A percentile compares a stretch with the other conserved stretches of the same genome.
These are phyloP conservation scores for Chlamydomonas schloesseri DNA, from an alignment of 139 green algal species.

Conservation along the genomic window DNA sequence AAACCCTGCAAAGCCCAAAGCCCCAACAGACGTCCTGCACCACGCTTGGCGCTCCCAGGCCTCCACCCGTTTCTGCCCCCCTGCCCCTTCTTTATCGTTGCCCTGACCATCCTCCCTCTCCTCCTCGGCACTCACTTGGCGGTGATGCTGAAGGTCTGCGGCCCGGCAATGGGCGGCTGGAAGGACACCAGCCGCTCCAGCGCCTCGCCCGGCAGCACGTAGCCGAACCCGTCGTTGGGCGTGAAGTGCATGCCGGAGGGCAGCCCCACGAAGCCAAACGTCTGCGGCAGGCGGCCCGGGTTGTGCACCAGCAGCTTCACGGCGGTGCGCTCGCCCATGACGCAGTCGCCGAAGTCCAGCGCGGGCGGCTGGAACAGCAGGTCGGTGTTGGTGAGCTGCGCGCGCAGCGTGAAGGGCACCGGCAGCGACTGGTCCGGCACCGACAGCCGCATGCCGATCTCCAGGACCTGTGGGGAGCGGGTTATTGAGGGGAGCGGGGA, in stretches of 20 bases:
- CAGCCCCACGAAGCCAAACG: slow-evolving; percentile 67
- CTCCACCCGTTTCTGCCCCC: no score
- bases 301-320: slow-evolving; percentile 65
- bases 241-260: slow-evolving; percentile 48
- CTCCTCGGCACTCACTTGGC: not conserved
- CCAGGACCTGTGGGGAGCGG: slow-evolving; percentile 38
- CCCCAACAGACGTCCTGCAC: no score
- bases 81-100: no score
- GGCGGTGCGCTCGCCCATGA: slow-evolving; percentile 66
- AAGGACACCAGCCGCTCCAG: slow-evolving; percentile 60
- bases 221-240: slow-evolving; percentile 68
- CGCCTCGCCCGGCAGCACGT: slow-evolving; percentile 64
- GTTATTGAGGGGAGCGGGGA: slow-evolving; percentile 54
- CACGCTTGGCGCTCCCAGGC: no score
- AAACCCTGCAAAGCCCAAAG: no score
- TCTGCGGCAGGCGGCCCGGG: slow-evolving; percentile 65
- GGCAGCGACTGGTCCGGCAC: slow-evolving; percentile 70
- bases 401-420: slow-evolving; percentile 63
- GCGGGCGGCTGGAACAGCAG: slow-evolving; percentile 59
- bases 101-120: no score
- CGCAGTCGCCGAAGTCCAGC: slow-evolving; percentile 69
- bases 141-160: slow-evolving; percentile 59
- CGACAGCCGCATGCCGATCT: slow-evolving; percentile 64
- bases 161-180: slow-evolving; percentile 65
- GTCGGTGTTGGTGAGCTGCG: slow-evolving; percentile 66